These are phyloP conservation scores for Solanum hybrid DNA, from an alignment of 305 asterid genomes.

Conservation along the genomic window DNA sequence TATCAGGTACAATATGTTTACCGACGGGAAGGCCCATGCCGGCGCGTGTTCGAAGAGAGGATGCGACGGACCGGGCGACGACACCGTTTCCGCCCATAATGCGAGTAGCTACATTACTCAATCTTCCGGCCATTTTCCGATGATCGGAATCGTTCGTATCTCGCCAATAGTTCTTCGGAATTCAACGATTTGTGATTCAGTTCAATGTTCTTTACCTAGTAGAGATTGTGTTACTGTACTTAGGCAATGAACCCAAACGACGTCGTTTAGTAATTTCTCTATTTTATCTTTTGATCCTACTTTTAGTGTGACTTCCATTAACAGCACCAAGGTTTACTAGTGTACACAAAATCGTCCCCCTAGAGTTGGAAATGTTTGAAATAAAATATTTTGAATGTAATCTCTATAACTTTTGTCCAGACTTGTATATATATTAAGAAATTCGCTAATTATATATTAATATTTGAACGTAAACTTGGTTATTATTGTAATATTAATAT, in stretches of 20 bases:
- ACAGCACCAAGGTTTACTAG: background rate
- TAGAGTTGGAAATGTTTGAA: background rate
- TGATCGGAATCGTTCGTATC: background rate
- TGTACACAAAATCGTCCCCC: background rate
- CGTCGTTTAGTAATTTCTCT: background rate
- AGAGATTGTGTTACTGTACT: background rate
- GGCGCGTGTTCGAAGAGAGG: conserved; percentile 78
- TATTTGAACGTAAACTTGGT: background rate
- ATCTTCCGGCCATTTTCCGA: conserved; percentile 58
- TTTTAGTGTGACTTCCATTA: background rate
- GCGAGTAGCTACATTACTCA: conserved; percentile 67
- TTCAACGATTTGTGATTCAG: background rate
- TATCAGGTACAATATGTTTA: conserved; percentile 80
- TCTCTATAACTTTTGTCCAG: background rate
- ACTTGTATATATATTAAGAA: background rate
- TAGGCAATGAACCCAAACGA: background rate
- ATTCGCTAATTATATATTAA: background rate
- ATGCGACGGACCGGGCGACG: conserved; percentile 55
- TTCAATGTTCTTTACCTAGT: background rate
- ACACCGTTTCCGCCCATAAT: conserved; percentile 81
- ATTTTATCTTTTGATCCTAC: background rate
- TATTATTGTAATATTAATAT: background rate
- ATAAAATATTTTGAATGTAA: background rate
- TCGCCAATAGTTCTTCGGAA: background rate
- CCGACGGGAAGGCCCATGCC: conserved; percentile 98